Evolutionary conservation across 257 asterid species (phyloP).

Genomic region (Capsicum rhomboideum): DNA sequence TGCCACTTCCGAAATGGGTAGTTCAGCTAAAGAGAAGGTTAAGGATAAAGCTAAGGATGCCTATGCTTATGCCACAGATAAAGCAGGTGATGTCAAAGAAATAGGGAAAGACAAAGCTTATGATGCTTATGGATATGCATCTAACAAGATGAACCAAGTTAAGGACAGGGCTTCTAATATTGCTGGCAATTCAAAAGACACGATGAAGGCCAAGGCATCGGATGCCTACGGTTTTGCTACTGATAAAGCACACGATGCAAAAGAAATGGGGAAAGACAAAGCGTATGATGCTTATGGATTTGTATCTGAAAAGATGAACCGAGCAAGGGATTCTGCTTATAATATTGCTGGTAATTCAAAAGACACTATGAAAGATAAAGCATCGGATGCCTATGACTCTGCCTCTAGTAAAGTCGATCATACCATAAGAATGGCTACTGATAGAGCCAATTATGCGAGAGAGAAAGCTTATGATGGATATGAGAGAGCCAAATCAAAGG

Average conservation of each 20-base stretch:
- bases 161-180: constrained; percentile 19
- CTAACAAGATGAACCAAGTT: background rate
- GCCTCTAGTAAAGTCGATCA: background rate
- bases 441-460: constrained; percentile 19
- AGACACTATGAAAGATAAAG: constrained; percentile 15
- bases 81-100: background rate
- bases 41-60: constrained; percentile 10
- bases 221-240: background rate
- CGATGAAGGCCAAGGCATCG: constrained; percentile 7
- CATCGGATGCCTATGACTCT: background rate
- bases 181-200: constrained; percentile 17
- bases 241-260: background rate
- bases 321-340: constrained; percentile 16
- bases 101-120: constrained; percentile 10
- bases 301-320: background rate
- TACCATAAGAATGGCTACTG: constrained; percentile 29
- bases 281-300: constrained; percentile 1
- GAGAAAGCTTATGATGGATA: constrained; percentile 16
- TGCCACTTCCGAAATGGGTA: constrained; percentile 2
- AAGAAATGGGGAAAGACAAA: constrained; percentile 6
- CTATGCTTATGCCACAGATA: background rate
- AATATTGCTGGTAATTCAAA: constrained; percentile 16
- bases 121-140: background rate
- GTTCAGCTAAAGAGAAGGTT: constrained; percentile 4
- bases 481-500: constrained; percentile 23